Evolutionary conservation across 108 stramenopile species (phyloP), one percentile per base, ranked within the genome.

Genomic region (Fragilaria crotonensis): DNA sequence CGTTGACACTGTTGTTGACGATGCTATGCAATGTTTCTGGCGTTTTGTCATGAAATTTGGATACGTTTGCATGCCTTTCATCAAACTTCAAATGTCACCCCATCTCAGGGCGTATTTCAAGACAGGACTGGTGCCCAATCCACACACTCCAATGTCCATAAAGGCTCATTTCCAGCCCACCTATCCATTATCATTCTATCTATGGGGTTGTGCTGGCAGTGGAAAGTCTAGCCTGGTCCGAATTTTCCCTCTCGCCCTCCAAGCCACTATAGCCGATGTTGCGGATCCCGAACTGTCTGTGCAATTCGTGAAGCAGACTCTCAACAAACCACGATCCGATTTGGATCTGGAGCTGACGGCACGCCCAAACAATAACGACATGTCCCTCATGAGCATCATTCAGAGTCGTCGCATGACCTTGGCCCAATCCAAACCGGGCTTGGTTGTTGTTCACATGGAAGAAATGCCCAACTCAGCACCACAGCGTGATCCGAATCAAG

Each of bases 341-440:
- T 53, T 83, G 28, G 54, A 75, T 18, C 54, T 75, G 28, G 81
- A 87, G 54, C 54, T 87, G 31, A 72, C 78, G 23, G 57, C 80
- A 9, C 75, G 85, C 14, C 85, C 85, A 5, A 87, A 87, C 79
- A 87, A 87, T 60, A 87, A 87, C 48, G 81, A 87, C 61, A 50
- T 83, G 25, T 67, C 64, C 25, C 64, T 83, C n/a, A 87, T 87
- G 85, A 78, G 79, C 33, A 81, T 87, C 67, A 80, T 87, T 62
- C 85, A 83, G 60, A 71, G 76, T 30, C 66, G 85, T 27, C 62
- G 79, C 2, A 75, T 75, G 77, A 75, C 81, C 9, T 62, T 78
- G 66, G 72, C 66, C 31, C 85, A 86, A 47, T 55, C 44, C n/a
- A 82, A 86, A 66, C 85, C 81, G 11, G 85, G 85, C 0, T 51